Conservation (phyloP, 345 rosid genomes). For the Ailanthus altissimus region DNA sequence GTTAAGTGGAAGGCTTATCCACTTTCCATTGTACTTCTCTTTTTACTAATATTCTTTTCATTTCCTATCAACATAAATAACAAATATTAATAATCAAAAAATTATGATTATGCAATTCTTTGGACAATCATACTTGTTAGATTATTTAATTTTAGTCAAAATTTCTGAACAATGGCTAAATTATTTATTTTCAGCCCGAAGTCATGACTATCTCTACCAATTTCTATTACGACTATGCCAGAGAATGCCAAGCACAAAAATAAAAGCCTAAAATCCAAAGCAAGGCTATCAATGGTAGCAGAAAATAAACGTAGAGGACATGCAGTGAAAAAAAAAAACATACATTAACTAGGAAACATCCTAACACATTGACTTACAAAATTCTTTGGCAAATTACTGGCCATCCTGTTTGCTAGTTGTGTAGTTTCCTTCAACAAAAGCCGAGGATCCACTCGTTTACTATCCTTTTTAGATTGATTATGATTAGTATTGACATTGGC, state of each 20-base stretch:
- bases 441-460: constrained; percentile 37
- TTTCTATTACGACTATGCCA: constrained; percentile 3
- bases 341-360: neutral
- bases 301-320: neutral
- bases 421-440: constrained; percentile 33
- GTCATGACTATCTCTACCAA: neutral
- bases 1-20: too few species aligned
- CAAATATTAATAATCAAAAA: constrained; percentile 6
- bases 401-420: constrained; percentile 30
- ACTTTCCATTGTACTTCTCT: too few species aligned
- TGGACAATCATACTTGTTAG: neutral
- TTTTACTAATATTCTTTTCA: too few species aligned
- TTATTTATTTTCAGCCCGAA: neutral
- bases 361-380: constrained; percentile 39
- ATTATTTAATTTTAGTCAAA: constrained; percentile 2
- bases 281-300: neutral
- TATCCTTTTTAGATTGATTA: constrained; percentile 38
- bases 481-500: constrained; percentile 32
- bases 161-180: constrained; percentile 1
- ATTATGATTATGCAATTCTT: neutral
- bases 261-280: constrained; percentile 5
- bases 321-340: neutral
- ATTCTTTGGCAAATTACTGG: constrained; percentile 35
- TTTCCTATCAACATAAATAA: too few species aligned
- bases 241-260: neutral